These are phyloP conservation scores for Epithemia pelagica DNA, from an alignment of 108 stramenopile species.

Conservation along the genomic window DNA sequence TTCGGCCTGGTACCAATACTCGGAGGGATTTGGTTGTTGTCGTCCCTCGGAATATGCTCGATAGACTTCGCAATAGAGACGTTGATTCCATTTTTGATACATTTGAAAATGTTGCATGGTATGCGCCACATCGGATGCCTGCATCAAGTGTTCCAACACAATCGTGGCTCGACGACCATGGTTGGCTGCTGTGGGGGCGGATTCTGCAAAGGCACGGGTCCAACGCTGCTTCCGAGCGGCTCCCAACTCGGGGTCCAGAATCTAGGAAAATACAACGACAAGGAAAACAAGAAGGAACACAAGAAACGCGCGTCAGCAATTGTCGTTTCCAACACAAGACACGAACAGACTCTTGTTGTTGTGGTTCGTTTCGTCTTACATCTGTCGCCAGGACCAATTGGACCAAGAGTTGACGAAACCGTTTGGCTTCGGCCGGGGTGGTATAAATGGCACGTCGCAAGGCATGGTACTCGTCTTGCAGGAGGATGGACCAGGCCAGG, in stretches of 20 bases:
- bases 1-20: conserved; percentile 25
- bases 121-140: neutral
- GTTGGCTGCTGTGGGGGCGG: neutral
- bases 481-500: conserved; percentile 6
- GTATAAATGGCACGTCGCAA: conserved; percentile 1
- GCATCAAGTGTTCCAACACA: neutral
- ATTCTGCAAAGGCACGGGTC: conserved; percentile 33
- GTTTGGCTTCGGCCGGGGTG: neutral
- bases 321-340: too few species aligned
- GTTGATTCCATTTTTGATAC: conserved; percentile 3
- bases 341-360: too few species aligned
- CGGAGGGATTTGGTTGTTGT: conserved; percentile 9
- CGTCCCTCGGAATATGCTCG: neutral
- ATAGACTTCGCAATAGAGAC: neutral
- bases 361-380: neutral
- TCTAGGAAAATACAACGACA: too few species aligned
- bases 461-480: neutral
- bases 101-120: neutral
- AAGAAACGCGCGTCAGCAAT: too few species aligned
- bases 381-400: conserved; percentile 6
- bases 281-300: too few species aligned
- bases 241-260: conserved; percentile 24
- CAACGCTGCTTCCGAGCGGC: conserved; percentile 27
- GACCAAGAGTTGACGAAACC: conserved; percentile 9
- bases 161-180: conserved; percentile 10